Percentiles rank a stretch among this genome's conserved stretches.
Conservation (phyloP, 768 basidiomycete genomes). For the Royoungia palumana region DNA sequence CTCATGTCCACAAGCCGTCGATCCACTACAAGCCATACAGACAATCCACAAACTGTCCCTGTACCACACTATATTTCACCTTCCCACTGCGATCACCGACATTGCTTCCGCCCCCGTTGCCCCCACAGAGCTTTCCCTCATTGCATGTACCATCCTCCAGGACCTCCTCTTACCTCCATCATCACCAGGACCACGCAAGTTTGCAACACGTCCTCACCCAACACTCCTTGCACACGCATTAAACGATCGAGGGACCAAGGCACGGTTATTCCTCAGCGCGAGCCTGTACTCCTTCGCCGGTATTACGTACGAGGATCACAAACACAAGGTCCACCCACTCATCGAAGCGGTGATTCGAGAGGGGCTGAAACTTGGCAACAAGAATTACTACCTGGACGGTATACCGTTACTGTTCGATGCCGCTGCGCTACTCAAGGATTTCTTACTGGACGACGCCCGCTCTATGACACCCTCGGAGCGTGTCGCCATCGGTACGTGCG, state of each 20-base stretch:
- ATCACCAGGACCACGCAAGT: slow-evolving; percentile 8
- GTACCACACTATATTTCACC: slow-evolving; percentile 62
- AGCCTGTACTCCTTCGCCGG: slow-evolving; percentile 68
- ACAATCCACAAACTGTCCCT: slow-evolving; percentile 74
- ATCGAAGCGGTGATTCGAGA: slow-evolving; percentile 75
- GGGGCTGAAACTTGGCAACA: slow-evolving; percentile 77
- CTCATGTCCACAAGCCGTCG: slow-evolving; percentile 48
- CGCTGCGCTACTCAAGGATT: slow-evolving; percentile 36
- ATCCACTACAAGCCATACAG: slow-evolving; percentile 70
- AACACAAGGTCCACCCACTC: slow-evolving; percentile 56
- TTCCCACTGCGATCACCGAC: slow-evolving; percentile 43
- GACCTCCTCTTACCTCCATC: slow-evolving; percentile 37
- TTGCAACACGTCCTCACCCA: slow-evolving; percentile 29
- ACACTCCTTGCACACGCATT: slow-evolving; percentile 34
- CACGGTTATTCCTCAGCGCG: slow-evolving; percentile 77
- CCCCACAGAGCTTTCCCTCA: slow-evolving; percentile 43
- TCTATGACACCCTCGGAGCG: slow-evolving; percentile 46
- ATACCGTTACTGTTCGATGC: slow-evolving; percentile 65
- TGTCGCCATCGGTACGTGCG: slow-evolving; percentile 52
- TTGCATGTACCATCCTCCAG: slow-evolving; percentile 58
- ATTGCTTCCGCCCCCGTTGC: slow-evolving; percentile 45
- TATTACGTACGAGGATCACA: slow-evolving; percentile 58
- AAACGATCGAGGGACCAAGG: slow-evolving; percentile 33
- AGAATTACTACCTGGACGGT: slow-evolving; percentile 75
- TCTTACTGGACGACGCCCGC: slow-evolving; percentile 31